These are phyloP conservation scores for Triticum turgidum DNA, from an alignment of 176 grass and related monocot genomes.

Conservation along the genomic window DNA sequence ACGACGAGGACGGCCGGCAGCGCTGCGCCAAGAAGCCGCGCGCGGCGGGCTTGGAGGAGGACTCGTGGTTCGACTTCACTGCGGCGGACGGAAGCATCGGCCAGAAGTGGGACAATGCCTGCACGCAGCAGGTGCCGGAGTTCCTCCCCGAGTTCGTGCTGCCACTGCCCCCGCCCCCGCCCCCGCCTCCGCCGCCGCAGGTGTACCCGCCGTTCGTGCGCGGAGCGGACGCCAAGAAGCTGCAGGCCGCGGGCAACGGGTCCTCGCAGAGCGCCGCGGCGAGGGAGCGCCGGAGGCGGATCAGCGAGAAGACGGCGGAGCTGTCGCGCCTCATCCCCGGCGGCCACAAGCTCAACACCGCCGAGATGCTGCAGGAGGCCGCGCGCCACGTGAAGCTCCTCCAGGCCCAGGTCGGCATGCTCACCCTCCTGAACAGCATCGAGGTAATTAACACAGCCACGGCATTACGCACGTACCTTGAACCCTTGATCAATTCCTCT, in stretches of 20 bases:
- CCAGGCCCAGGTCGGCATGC: constrained; percentile 72
- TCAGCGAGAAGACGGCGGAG: constrained; percentile 75
- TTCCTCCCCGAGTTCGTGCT: background rate
- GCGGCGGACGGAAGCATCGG: background rate
- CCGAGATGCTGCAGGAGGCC: constrained; percentile 72
- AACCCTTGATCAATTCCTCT: background rate
- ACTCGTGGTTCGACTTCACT: background rate
- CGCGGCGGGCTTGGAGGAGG: background rate
- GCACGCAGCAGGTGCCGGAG: background rate
- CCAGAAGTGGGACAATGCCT: background rate
- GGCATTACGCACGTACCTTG: background rate
- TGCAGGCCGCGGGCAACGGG: background rate
- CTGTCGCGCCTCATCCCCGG: constrained; percentile 71
- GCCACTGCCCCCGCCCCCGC: background rate
- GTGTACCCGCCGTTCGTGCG: constrained; percentile 11
- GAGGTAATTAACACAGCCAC: constrained; percentile 35
- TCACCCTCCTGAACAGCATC: constrained; percentile 44
- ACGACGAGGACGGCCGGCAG: background rate
- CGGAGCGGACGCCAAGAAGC: constrained; percentile 3
- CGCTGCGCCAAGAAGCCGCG: constrained; percentile 31
- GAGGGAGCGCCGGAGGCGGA: constrained; percentile 72
- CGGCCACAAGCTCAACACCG: constrained; percentile 62
- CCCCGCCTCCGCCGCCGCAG: background rate
- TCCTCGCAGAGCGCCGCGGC: constrained; percentile 47
- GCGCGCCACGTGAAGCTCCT: constrained; percentile 67